phyloP scores from a whole-genome alignment of 2,329 filamentous ascomycete genomes.

The Ophiocordyceps camponoti-leonardi region DNA sequence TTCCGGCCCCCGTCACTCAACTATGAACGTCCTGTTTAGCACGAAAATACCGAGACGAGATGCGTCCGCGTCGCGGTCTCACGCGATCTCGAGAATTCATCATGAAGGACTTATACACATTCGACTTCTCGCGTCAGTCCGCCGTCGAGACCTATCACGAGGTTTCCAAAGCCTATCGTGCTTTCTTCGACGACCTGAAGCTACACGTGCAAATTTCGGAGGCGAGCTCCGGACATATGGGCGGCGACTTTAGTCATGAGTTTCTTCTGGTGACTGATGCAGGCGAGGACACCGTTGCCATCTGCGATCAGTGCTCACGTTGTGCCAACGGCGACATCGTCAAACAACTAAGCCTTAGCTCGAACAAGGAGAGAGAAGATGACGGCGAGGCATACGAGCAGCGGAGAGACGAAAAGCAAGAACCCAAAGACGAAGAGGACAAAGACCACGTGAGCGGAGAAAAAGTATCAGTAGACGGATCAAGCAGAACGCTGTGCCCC shows the following conservation, averaged over 20 bases:
- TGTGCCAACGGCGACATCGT: slow-evolving; percentile 82
- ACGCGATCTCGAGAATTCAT: slow-evolving; percentile 79
- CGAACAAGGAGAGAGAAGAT: slow-evolving; percentile 2
- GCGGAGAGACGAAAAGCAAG: no score
- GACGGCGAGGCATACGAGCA: no score
- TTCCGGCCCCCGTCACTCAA: neutral
- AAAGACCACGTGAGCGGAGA: slow-evolving; percentile 35
- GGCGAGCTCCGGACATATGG: slow-evolving; percentile 93
- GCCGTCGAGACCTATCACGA: slow-evolving; percentile 66
- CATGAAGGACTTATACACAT: slow-evolving; percentile 98
- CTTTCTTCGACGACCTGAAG: slow-evolving; percentile 67
- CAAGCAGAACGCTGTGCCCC: slow-evolving; percentile 33
- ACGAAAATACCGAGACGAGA: slow-evolving; percentile 88
- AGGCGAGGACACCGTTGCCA: slow-evolving; percentile 75
- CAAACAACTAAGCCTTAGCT: slow-evolving; percentile 7
- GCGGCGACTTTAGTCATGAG: slow-evolving; percentile 82
- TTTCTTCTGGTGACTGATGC: slow-evolving; percentile 69
- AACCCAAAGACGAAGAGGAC: no score
- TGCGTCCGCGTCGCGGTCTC: slow-evolving; percentile 72
- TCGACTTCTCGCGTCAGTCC: slow-evolving; percentile 51
- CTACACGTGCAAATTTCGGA: slow-evolving; percentile 72
- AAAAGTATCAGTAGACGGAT: slow-evolving; percentile 1
- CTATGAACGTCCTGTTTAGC: slow-evolving; percentile 26
- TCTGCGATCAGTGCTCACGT: slow-evolving; percentile 56
- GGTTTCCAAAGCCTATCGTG: slow-evolving; percentile 56